These are phyloP conservation scores for Botrytis tulipae DNA, from an alignment of 2,329 filamentous ascomycete species.

Conservation along the genomic window DNA sequence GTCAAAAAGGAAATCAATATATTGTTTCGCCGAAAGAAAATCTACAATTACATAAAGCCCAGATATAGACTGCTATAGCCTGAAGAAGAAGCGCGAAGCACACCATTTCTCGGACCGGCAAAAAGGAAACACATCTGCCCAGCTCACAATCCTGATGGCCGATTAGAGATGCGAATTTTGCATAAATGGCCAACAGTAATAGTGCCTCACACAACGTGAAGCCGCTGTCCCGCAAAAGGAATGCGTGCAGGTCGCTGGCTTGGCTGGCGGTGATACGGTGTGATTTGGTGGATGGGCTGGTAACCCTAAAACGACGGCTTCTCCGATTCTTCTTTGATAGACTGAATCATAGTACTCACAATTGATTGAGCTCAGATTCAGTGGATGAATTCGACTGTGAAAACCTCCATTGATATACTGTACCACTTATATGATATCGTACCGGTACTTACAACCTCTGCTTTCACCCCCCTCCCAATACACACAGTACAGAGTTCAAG, in stretches of 20 bases:
- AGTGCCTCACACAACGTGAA: slow-evolving; percentile 10
- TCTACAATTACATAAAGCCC: not conserved
- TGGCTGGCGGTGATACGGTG: slow-evolving; percentile 18
- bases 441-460: not conserved
- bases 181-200: slow-evolving; percentile 10
- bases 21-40: slow-evolving; percentile 5
- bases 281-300: not conserved
- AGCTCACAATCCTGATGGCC: not conserved
- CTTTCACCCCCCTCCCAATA: not conserved
- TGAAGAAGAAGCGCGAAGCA: not conserved
- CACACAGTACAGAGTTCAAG: not conserved
- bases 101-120: not conserved
- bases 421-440: not conserved
- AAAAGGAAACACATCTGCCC: not conserved
- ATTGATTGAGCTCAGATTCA: not conserved
- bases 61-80: not conserved
- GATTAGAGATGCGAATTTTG: not conserved
- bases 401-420: not conserved
- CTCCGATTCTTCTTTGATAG: not conserved
- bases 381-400: not conserved
- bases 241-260: slow-evolving; percentile 17
- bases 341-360: not conserved
- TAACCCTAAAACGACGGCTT: slow-evolving; percentile 9
- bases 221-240: slow-evolving; percentile 12
- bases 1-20: not conserved